phyloP scores from a whole-genome alignment of 2,329 filamentous ascomycete genomes.

The Arthrobotrys sphaeroides region DNA sequence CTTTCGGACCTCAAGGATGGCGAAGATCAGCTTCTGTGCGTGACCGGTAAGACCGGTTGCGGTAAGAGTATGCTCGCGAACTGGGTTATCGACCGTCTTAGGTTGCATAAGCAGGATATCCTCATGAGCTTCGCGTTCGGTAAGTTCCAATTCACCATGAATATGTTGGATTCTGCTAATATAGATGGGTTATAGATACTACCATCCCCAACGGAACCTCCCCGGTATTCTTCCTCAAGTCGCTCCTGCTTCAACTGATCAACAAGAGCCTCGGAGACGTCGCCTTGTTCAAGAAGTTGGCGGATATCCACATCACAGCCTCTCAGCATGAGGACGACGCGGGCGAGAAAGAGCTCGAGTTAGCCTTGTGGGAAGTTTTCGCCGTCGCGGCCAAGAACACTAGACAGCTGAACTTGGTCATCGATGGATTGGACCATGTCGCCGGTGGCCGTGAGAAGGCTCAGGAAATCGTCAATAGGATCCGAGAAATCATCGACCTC shows the following conservation, averaged over 20 bases:
- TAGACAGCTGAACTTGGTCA: constrained; percentile 35
- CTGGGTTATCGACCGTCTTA: constrained; percentile 33
- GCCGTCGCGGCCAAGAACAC: constrained; percentile 24
- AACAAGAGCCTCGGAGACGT: constrained; percentile 41
- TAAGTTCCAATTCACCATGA: neutral
- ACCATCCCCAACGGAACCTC: constrained; percentile 9
- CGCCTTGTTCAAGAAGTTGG: constrained; percentile 31
- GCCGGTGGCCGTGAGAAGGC: constrained; percentile 23
- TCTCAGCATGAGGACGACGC: neutral
- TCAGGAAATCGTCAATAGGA: constrained; percentile 23
- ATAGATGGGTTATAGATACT: neutral
- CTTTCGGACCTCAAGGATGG: constrained; percentile 38
- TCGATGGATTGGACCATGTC: constrained; percentile 34
- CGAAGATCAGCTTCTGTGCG: constrained; percentile 38
- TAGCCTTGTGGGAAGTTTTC: constrained; percentile 38
- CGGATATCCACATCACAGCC: constrained; percentile 31
- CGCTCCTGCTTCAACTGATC: constrained; percentile 23
- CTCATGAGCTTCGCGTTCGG: constrained; percentile 38
- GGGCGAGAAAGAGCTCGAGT: constrained; percentile 6
- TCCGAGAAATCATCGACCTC: constrained; percentile 33
- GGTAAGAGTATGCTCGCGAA: constrained; percentile 43
- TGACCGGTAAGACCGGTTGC: constrained; percentile 24
- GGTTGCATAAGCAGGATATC: constrained; percentile 35
- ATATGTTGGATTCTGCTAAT: neutral
- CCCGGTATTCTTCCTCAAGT: constrained; percentile 27